Evolutionary conservation across 2,329 filamentous ascomycete species (phyloP).

Genomic region (Neonectria faginata): DNA sequence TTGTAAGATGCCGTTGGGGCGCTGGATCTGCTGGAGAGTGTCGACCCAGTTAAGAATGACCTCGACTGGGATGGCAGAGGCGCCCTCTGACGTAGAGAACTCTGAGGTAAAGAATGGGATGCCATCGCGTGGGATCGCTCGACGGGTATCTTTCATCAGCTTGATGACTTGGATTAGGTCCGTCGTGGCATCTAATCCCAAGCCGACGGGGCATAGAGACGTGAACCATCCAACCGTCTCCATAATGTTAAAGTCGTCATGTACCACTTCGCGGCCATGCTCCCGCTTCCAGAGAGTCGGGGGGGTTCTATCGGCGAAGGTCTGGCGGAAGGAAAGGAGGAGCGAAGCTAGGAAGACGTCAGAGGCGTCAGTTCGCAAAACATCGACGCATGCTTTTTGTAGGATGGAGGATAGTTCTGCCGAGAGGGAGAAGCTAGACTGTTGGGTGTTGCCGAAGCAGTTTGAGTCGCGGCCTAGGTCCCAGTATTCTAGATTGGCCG

Average conservation of each 20-base stretch:
- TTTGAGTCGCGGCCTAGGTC: constrained; percentile 57
- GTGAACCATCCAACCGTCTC: constrained; percentile 73
- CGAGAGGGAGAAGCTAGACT: constrained; percentile 57
- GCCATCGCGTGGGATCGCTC: constrained; percentile 57
- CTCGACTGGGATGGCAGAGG: constrained; percentile 63
- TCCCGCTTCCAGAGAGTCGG: constrained; percentile 68
- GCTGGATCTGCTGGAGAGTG: constrained; percentile 60
- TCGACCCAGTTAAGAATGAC: constrained; percentile 69
- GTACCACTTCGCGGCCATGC: constrained; percentile 59
- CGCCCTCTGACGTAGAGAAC: constrained; percentile 52
- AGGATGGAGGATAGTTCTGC: constrained; percentile 57
- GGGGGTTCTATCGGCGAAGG: constrained; percentile 62
- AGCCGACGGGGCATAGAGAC: constrained; percentile 63
- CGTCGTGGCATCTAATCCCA: constrained; percentile 57
- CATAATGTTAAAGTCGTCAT: constrained; percentile 62
- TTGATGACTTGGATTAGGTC: constrained; percentile 64
- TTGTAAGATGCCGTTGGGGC: constrained; percentile 61
- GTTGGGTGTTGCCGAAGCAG: constrained; percentile 57
- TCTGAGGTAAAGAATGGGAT: constrained; percentile 62
- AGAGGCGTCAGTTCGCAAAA: constrained; percentile 63
- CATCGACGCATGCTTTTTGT: constrained; percentile 56
- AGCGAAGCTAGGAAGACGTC: constrained; percentile 67
- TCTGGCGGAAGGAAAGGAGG: constrained; percentile 66
- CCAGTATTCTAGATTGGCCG: constrained; percentile 62
- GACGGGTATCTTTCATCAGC: constrained; percentile 65